Base-by-base conservation (phyloP, 257 asterid genomes). In the Ophiorrhiza pumila region DNA sequence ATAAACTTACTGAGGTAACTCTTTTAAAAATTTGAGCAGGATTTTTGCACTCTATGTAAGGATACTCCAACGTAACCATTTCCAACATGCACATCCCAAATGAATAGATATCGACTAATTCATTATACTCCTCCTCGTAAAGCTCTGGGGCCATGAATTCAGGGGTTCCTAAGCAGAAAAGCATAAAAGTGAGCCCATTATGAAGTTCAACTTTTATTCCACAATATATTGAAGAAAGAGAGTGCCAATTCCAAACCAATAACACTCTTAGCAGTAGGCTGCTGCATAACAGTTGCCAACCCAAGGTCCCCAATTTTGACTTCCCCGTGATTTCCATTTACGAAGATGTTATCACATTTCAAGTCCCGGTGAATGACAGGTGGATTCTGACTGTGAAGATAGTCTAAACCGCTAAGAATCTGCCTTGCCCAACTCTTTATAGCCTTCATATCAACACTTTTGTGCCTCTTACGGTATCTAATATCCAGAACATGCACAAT, bases 71-170 rank as follows among this genome's bases (percentile, higher is more conserved):
- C 43, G 90, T 85, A 25, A 91, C 88, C 84, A 91, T 83, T 79
- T 91, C 97, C 89, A 91, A 37, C 78, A 91, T 76, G 83, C 97
- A 89, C 96, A 91, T 79, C 57, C 96, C 97, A 52, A 91, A 91
- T 11, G 93, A 91, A 69, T 91, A 91, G 68, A 91, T 79, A 80
- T 91, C 97, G 18, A 89, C 86, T 25, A 89, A 80, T 78, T 91
- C 97, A 78, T 87, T 89, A 29, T 91, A 91, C 74, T 89, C 89
- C 83, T 91, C 96, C 64, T 91, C 94, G 9, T 89, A 91, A 37
- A 91, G 91, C 87, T 89, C 97, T 0, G 97, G 97, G 52, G 96
- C 96, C 96, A 90, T 90, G 34, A 87, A 90, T 64, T 91, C 94
- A 58, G 88, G 88, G 63, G 86, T 84, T 6, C 84, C 87, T 83